A percentile compares a stretch with the other conserved stretches of the same genome.
Evolutionary conservation across 495 filamentous ascomycete species (phyloP).

Genomic region (Daldinia grandis): DNA sequence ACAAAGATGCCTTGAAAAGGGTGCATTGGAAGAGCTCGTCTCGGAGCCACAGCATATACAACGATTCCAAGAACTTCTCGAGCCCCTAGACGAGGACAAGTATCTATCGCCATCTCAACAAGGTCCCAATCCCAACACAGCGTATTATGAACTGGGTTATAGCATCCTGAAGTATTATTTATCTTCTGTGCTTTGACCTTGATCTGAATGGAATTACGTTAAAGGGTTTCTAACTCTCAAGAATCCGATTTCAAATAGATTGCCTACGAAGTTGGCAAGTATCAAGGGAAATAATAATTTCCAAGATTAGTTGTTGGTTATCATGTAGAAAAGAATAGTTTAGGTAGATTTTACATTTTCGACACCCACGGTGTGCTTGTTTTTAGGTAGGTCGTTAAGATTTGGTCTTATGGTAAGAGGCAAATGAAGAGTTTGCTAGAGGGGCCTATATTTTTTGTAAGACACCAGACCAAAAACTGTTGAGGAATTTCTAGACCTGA

Average conservation of each 20-base stretch:
- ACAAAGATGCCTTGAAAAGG: conserved; percentile 58
- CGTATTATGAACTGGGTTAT: conserved; percentile 54
- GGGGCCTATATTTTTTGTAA: neutral
- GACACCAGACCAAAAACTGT: neutral
- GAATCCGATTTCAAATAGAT: neutral
- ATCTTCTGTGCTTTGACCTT: conserved; percentile 49
- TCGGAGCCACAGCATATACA: conserved; percentile 28
- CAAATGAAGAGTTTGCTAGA: neutral
- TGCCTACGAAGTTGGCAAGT: neutral
- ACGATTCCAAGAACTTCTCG: conserved; percentile 48
- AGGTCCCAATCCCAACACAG: neutral
- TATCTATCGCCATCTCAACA: conserved; percentile 21
- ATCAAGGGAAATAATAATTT: neutral
- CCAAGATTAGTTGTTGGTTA: neutral
- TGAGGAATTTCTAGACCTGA: neutral
- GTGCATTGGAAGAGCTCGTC: conserved; percentile 57
- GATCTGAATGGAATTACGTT: neutral
- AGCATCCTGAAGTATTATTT: conserved; percentile 57
- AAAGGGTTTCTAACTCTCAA: neutral
- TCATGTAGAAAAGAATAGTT: neutral
- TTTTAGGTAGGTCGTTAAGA: neutral
- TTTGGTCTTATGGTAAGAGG: neutral
- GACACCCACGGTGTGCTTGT: neutral
- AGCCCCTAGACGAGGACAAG: conserved; percentile 46
- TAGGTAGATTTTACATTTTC: neutral